phyloP scores from a whole-genome alignment of 1,139 yeast genomes.

The Oligophagozyma castellii region DNA sequence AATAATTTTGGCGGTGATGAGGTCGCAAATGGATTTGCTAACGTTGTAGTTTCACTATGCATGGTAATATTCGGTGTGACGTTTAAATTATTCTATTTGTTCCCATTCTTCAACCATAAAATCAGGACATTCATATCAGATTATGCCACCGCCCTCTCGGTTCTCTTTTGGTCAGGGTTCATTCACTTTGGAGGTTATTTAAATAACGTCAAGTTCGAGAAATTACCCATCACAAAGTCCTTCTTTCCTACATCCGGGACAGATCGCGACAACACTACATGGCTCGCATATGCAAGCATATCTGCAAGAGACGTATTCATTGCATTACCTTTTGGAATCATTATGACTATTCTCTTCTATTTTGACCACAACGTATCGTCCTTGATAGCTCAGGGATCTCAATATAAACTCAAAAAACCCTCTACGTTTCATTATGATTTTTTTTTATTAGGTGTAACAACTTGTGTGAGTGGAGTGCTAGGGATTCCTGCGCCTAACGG shows the following conservation, averaged over 20 bases:
- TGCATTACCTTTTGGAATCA: constrained; percentile 84
- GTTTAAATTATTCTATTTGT: constrained; percentile 42
- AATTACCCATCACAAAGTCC: constrained; percentile 57
- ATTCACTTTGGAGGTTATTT: constrained; percentile 78
- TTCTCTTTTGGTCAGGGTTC: constrained; percentile 84
- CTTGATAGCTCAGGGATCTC: constrained; percentile 75
- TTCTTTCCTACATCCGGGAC: constrained; percentile 56
- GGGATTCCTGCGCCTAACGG: constrained; percentile 97
- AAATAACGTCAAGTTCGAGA: constrained; percentile 36
- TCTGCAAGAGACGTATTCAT: constrained; percentile 64
- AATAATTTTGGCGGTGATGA: constrained; percentile 18
- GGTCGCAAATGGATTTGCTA: constrained; percentile 58
- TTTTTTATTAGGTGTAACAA: constrained; percentile 66
- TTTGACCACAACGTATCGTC: constrained; percentile 95
- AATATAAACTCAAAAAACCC: constrained; percentile 73
- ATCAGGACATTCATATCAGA: constrained; percentile 64
- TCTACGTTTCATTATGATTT: constrained; percentile 91
- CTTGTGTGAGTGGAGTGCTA: constrained; percentile 72
- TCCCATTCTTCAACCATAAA: constrained; percentile 46
- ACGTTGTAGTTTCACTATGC: constrained; percentile 56
- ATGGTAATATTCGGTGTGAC: constrained; percentile 67
- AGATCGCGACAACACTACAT: constrained; percentile 20
- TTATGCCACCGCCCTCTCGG: constrained; percentile 72
- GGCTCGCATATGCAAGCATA: constrained; percentile 48
- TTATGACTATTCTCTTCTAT: constrained; percentile 71